A percentile compares a stretch with the other conserved stretches of the same genome.
Evolutionary conservation across 2,329 filamentous ascomycete species (phyloP).

Genomic region (Phyllosticta citrichinensis): DNA sequence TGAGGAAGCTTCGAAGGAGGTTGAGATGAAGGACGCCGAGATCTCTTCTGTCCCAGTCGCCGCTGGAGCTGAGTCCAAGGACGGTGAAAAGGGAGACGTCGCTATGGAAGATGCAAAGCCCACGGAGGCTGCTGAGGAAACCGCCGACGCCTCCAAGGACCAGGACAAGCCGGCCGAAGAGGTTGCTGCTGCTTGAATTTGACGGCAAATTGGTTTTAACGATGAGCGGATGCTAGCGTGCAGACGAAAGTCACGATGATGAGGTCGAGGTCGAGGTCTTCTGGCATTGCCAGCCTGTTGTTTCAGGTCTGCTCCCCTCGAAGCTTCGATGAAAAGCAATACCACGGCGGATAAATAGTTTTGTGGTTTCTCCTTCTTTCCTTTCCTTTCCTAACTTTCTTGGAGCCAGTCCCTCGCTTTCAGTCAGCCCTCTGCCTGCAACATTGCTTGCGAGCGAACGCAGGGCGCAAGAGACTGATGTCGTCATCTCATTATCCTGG

Average conservation of each 20-base stretch:
- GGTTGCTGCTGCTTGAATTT: background rate
- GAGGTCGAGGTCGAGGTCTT: background rate
- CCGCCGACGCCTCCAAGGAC: background rate
- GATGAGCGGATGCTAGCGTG: background rate
- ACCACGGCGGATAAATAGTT: background rate
- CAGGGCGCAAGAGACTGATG: background rate
- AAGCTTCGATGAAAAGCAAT: background rate
- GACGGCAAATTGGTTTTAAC: background rate
- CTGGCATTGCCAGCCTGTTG: background rate
- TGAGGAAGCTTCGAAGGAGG: conserved; percentile 21
- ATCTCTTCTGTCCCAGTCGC: conserved; percentile 13
- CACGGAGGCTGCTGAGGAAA: background rate
- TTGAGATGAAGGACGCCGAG: conserved; percentile 26
- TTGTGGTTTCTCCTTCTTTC: background rate
- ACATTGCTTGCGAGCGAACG: background rate
- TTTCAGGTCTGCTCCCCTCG: background rate
- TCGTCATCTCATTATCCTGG: background rate
- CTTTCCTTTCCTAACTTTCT: background rate
- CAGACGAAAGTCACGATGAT: background rate
- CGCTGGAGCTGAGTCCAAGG: conserved; percentile 12
- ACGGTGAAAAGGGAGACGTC: conserved; percentile 20
- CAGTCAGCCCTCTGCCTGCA: background rate
- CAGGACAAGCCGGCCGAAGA: background rate
- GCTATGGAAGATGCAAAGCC: conserved; percentile 21
- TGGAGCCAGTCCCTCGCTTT: background rate